These are phyloP conservation scores for Candida tetrigidarum DNA, from an alignment of 1,139 yeast species.

Conservation along the genomic window DNA sequence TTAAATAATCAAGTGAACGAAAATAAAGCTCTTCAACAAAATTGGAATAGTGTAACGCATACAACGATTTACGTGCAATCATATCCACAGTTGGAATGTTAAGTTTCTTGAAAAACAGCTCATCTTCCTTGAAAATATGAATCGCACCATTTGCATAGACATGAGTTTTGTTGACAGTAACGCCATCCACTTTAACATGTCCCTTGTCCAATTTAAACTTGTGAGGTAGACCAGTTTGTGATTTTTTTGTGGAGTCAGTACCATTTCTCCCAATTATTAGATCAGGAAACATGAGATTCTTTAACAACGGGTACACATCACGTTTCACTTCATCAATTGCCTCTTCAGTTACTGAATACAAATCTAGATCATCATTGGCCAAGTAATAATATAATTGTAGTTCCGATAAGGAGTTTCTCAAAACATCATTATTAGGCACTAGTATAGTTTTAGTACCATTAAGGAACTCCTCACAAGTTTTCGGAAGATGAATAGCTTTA, in stretches of 20 bases:
- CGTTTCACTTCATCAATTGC: constrained; percentile 34
- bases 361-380: constrained; percentile 25
- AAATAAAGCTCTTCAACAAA: constrained; percentile 75
- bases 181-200: constrained; percentile 12
- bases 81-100: constrained; percentile 40
- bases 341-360: constrained; percentile 32
- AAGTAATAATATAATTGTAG: constrained; percentile 36
- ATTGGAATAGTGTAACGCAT: constrained; percentile 68
- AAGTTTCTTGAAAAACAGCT: constrained; percentile 37
- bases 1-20: constrained; percentile 57
- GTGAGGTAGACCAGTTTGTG: constrained; percentile 12
- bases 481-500: constrained; percentile 20
- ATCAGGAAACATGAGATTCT: constrained; percentile 30
- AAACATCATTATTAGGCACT: constrained; percentile 38
- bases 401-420: constrained; percentile 29
- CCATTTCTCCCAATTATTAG: constrained; percentile 38
- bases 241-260: constrained; percentile 20
- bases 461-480: constrained; percentile 34
- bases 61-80: constrained; percentile 73
- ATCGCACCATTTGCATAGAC: constrained; percentile 63
- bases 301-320: constrained; percentile 33
- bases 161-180: constrained; percentile 38
- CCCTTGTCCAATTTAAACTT: constrained; percentile 10
- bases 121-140: constrained; percentile 51
- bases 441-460: constrained; percentile 33